phyloP scores from a whole-genome alignment of 805 yeast species.

The Hanseniaspora singularis region DNA sequence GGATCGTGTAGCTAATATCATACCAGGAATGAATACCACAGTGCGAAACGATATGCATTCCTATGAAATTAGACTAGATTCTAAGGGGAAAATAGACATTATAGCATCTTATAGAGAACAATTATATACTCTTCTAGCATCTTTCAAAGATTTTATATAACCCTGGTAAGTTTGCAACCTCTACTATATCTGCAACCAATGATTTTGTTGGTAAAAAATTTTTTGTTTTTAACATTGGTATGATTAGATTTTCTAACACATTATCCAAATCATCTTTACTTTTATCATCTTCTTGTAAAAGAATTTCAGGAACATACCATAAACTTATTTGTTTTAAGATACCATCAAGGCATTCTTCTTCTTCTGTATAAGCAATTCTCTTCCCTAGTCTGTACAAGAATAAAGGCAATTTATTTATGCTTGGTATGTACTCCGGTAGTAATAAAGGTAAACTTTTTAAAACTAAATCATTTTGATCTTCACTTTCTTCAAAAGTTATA shows the following conservation, averaged over 20 bases:
- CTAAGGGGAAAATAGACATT: background rate
- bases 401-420: slow-evolving; percentile 48
- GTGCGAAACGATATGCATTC: slow-evolving; percentile 7
- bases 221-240: slow-evolving; percentile 52
- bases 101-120: slow-evolving; percentile 10
- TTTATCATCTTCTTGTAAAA: slow-evolving; percentile 23
- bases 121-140: slow-evolving; percentile 36
- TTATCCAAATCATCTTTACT: slow-evolving; percentile 26
- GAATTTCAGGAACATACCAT: slow-evolving; percentile 54
- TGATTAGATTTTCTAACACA: slow-evolving; percentile 44
- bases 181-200: slow-evolving; percentile 48
- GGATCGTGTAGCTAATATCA: slow-evolving; percentile 12
- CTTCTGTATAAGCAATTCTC: slow-evolving; percentile 53
- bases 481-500: slow-evolving; percentile 31
- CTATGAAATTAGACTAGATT: background rate
- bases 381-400: slow-evolving; percentile 53
- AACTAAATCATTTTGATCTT: slow-evolving; percentile 28
- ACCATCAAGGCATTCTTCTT: slow-evolving; percentile 53
- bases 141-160: slow-evolving; percentile 86
- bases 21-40: slow-evolving; percentile 12
- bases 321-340: slow-evolving; percentile 58
- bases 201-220: slow-evolving; percentile 48
- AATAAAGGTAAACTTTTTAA: slow-evolving; percentile 56
- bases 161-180: slow-evolving; percentile 85
- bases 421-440: slow-evolving; percentile 50